Evolutionary conservation across 371 early-diverging fungal genomes (phyloP).

Genomic region (Lichtheimia hyalospora): DNA sequence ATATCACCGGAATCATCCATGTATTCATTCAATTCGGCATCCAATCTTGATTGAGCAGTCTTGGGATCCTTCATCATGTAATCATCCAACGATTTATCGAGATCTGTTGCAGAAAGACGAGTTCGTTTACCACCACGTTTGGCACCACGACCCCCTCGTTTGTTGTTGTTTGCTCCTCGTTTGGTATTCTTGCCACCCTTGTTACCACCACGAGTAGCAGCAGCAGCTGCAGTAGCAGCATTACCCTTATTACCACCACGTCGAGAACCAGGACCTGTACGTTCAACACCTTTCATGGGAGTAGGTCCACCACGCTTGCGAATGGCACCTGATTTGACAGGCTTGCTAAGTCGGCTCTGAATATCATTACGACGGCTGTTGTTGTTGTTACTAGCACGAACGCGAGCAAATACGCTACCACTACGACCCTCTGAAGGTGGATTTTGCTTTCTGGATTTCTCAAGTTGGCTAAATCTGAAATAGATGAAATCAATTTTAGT

Average conservation of each 20-base stretch:
- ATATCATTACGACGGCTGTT: conserved; percentile 19
- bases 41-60: conserved; percentile 43
- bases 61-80: conserved; percentile 57
- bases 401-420: conserved; percentile 37
- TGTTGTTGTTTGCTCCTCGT: conserved; percentile 1
- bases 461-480: conserved; percentile 27
- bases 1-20: conserved; percentile 38
- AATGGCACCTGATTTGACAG: conserved; percentile 20
- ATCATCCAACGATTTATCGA: conserved; percentile 42
- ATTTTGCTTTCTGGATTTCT: conserved; percentile 8
- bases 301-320: conserved; percentile 22
- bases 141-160: not conserved
- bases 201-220: not conserved
- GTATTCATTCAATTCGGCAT: conserved; percentile 42
- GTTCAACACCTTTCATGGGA: conserved; percentile 20
- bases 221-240: not conserved
- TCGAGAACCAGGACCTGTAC: conserved; percentile 7
- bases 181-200: conserved; percentile 1
- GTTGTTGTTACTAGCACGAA: conserved; percentile 21
- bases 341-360: conserved; percentile 37
- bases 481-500: not conserved
- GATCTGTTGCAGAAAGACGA: conserved; percentile 27
- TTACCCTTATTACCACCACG: conserved; percentile 1
- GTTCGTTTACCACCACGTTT: conserved; percentile 19
- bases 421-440: not conserved